These are phyloP conservation scores for Trichoderma aggressivum DNA, from an alignment of 2,329 filamentous ascomycete species.

Conservation along the genomic window DNA sequence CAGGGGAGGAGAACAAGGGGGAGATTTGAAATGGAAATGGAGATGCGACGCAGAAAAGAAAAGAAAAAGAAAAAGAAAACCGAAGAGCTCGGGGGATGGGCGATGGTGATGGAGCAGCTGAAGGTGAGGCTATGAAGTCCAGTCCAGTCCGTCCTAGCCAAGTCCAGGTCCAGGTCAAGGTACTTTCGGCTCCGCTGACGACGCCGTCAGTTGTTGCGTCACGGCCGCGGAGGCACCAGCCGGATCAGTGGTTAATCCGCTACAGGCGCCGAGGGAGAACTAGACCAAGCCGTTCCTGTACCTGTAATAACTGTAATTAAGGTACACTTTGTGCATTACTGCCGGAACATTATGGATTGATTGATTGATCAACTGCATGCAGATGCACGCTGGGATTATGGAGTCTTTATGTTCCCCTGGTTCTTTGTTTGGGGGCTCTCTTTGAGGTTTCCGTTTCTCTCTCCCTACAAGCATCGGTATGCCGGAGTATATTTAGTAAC, in stretches of 20 bases:
- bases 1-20: background rate
- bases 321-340: background rate
- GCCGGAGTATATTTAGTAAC: background rate
- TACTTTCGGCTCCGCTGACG: constrained; percentile 13
- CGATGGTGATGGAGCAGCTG: constrained; percentile 7
- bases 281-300: background rate
- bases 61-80: too few relatives aligned
- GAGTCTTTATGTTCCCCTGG: background rate
- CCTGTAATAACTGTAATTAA: constrained; percentile 16
- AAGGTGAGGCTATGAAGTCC: constrained; percentile 2
- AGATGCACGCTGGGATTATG: background rate
- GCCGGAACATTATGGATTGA: background rate
- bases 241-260: constrained; percentile 18
- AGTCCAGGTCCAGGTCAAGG: background rate
- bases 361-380: background rate
- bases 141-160: background rate
- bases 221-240: constrained; percentile 16
- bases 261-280: background rate
- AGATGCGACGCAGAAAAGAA: background rate
- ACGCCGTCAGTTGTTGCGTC: constrained; percentile 21
- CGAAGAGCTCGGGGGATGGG: constrained; percentile 5
- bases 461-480: background rate
- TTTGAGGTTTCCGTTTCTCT: background rate
- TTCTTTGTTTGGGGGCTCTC: background rate
- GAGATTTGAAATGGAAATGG: background rate